Percentiles rank a stretch among this genome's conserved stretches.
Conservation (phyloP, 495 filamentous ascomycete species). For the Aspergillus steynii region DNA sequence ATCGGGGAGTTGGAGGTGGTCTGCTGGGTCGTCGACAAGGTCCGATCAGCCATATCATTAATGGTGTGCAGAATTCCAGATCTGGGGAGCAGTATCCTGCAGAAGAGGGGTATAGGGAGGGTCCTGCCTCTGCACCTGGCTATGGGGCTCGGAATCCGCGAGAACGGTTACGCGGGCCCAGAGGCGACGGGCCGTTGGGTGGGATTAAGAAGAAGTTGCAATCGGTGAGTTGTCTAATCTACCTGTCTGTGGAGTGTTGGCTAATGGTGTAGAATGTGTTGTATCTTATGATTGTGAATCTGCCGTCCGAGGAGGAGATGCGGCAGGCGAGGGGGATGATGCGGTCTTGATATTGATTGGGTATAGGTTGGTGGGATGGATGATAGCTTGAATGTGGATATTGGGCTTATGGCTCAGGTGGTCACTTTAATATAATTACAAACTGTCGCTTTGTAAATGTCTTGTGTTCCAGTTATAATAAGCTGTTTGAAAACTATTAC, state of each 20-base stretch:
- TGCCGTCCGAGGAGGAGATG: slow-evolving; percentile 49
- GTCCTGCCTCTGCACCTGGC: not conserved
- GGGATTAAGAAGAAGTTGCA: slow-evolving; percentile 24
- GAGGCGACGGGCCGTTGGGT: not conserved
- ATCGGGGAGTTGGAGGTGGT: not conserved
- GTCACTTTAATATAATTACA: too few relatives aligned
- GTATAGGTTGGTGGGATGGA: not conserved
- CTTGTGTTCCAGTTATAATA: too few relatives aligned
- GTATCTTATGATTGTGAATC: slow-evolving; percentile 54
- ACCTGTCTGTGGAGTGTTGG: not conserved
- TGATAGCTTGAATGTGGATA: not conserved
- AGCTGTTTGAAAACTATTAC: too few relatives aligned
- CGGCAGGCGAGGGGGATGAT: slow-evolving; percentile 18
- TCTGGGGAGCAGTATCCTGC: not conserved
- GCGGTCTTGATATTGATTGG: not conserved
- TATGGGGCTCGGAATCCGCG: not conserved
- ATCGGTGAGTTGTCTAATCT: slow-evolving; percentile 18
- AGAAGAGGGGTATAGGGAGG: not conserved
- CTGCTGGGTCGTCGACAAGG: not conserved
- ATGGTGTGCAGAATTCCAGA: not conserved
- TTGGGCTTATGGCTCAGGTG: too few relatives aligned
- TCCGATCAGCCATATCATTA: not conserved
- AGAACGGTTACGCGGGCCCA: not conserved
- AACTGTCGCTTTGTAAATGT: too few relatives aligned
- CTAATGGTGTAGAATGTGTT: slow-evolving; percentile 40